These are phyloP conservation scores for Selaginella moellendorffii DNA, from an alignment of 75 land plant genomes.

Conservation along the genomic window DNA sequence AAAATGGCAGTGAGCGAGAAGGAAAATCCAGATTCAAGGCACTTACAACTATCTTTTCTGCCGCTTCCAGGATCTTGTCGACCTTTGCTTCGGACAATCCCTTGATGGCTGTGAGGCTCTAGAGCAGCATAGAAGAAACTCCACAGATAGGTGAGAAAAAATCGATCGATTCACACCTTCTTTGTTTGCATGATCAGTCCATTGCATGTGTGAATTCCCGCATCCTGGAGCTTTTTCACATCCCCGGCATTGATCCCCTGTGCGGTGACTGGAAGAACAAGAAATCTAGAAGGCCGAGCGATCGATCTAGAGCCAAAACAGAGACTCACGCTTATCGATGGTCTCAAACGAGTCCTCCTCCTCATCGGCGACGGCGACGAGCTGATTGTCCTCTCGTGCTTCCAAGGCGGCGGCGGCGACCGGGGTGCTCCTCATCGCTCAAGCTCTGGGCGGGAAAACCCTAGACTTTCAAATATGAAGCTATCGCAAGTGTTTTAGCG, in stretches of 20 bases:
- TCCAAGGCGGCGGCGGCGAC: not conserved
- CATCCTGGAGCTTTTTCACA: constrained; percentile 95
- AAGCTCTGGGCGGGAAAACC: no score
- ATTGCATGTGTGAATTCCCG: constrained; percentile 91
- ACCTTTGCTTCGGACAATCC: constrained; percentile 95
- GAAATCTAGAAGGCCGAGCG: not conserved
- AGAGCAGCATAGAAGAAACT: constrained; percentile 42
- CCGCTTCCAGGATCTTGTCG: constrained; percentile 91
- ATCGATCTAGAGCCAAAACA: not conserved
- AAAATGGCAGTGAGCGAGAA: constrained; percentile 26
- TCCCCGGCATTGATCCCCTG: constrained; percentile 97
- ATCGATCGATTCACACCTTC: constrained; percentile 64
- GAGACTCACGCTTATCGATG: constrained; percentile 27
- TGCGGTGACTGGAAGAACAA: constrained; percentile 43
- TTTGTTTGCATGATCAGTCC: constrained; percentile 97
- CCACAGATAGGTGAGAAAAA: not conserved
- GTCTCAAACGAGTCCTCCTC: constrained; percentile 28
- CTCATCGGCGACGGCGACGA: constrained; percentile 15
- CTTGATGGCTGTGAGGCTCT: constrained; percentile 77
- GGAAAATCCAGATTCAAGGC: not conserved
- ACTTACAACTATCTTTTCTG: constrained; percentile 79
- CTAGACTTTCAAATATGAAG: no score
- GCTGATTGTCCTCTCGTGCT: not conserved
- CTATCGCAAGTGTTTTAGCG: no score
- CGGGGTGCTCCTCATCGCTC: not conserved